Conservation (phyloP, 495 filamentous ascomycete species). For the Talaromyces stipitatus region DNA sequence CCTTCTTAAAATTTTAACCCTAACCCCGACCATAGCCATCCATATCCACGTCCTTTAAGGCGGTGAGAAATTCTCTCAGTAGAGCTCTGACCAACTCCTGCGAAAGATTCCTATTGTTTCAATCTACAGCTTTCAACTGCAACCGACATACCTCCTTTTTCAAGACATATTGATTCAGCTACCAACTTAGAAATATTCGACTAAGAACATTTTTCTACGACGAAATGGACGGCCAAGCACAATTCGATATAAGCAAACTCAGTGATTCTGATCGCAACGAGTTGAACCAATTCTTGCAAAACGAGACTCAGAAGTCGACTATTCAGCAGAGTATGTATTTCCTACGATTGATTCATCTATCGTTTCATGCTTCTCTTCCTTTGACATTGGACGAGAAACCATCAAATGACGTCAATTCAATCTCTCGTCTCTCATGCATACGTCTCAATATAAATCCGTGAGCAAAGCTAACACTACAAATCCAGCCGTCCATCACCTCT, state of each 20-base stretch:
- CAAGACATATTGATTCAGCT: no score
- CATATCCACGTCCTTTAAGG: no score
- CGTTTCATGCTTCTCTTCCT: background rate
- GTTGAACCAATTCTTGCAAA: slow-evolving; percentile 69
- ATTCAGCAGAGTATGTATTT: slow-evolving; percentile 67
- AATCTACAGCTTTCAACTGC: no score
- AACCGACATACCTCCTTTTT: no score
- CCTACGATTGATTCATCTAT: background rate
- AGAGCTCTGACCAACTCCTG: no score
- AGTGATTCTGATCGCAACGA: slow-evolving; percentile 78
- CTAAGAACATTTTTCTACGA: no score
- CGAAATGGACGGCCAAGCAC: slow-evolving; percentile 31
- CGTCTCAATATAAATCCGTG: background rate
- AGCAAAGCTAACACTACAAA: background rate
- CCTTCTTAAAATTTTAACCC: no score
- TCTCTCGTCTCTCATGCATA: background rate
- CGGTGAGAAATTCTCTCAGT: no score
- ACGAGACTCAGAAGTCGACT: slow-evolving; percentile 71
- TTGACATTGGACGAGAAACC: background rate
- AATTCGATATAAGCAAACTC: slow-evolving; percentile 61
- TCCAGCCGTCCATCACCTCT: slow-evolving; percentile 70
- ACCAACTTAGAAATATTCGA: no score
- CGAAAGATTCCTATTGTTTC: no score
- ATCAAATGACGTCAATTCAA: background rate
- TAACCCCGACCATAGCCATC: no score